Conservation (phyloP, 192 early-diverging fungal species). For the Diversispora epigaea region DNA sequence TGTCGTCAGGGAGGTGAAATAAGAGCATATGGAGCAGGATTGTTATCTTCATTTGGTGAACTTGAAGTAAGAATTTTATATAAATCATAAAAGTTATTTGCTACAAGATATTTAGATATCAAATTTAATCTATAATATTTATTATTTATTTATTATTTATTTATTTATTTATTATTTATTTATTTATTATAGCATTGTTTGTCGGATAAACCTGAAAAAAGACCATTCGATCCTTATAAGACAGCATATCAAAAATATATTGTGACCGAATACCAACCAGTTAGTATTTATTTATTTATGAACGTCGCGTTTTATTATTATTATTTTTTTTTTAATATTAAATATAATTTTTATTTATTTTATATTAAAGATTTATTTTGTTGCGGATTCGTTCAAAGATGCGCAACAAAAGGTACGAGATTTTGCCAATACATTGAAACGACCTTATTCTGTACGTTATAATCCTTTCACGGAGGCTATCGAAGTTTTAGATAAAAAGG, state of each 20-base stretch:
- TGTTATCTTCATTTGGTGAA: constrained; percentile 94
- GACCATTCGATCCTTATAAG: constrained; percentile 83
- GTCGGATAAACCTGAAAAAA: constrained; percentile 73
- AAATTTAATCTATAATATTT: neutral
- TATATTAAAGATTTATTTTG: constrained; percentile 66
- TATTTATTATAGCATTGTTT: constrained; percentile 59
- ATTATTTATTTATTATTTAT: neutral
- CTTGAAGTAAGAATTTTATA: constrained; percentile 54
- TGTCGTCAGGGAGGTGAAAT: constrained; percentile 70
- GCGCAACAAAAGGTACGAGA: constrained; percentile 88
- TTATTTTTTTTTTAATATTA: neutral
- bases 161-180: neutral
- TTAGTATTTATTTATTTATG: constrained; percentile 29
- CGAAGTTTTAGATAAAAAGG: constrained; percentile 83
- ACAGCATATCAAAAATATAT: constrained; percentile 74
- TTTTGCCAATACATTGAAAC: constrained; percentile 70
- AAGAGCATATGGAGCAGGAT: constrained; percentile 88
- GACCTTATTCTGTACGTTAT: constrained; percentile 91
- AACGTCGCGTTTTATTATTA: neutral
- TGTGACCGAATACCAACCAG: constrained; percentile 92
- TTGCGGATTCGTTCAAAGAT: constrained; percentile 91
- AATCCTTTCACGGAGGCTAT: constrained; percentile 88
- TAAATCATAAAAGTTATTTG: no score
- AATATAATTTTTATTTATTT: constrained; percentile 9
- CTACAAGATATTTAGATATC: neutral